These are phyloP conservation scores for Lactarius sanguifluus DNA, from an alignment of 768 basidiomycete genomes.

Conservation along the genomic window DNA sequence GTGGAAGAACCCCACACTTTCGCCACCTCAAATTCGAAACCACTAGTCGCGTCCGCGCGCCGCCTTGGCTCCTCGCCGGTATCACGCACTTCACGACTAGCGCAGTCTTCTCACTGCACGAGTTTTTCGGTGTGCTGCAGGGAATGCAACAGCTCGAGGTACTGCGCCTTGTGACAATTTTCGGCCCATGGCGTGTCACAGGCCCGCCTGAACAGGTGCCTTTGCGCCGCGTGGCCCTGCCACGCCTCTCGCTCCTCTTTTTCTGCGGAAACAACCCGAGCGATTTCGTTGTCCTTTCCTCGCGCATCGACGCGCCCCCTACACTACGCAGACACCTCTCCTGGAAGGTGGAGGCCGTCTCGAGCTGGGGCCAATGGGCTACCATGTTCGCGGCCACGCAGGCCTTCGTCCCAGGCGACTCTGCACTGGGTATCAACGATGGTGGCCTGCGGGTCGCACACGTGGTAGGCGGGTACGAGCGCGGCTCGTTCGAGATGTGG, in stretches of 20 bases:
- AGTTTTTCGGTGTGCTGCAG: constrained; percentile 4
- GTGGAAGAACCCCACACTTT: constrained; percentile 8
- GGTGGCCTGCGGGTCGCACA: constrained; percentile 7
- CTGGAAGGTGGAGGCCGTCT: constrained; percentile 6
- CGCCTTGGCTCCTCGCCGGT: constrained; percentile 16
- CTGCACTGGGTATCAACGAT: not conserved
- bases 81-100: constrained; percentile 19
- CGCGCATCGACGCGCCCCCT: constrained; percentile 8
- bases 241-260: constrained; percentile 9
- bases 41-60: constrained; percentile 8
- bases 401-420: constrained; percentile 14
- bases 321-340: constrained; percentile 20
- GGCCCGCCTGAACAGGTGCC: not conserved
- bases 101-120: not conserved
- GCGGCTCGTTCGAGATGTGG: constrained; percentile 5
- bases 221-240: not conserved
- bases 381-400: not conserved
- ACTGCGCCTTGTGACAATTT: constrained; percentile 13
- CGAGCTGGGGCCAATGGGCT: constrained; percentile 11
- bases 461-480: constrained; percentile 1
- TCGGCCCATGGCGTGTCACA: not conserved
- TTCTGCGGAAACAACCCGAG: constrained; percentile 15
- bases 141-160: constrained; percentile 17
- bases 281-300: not conserved
- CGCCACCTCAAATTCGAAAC: constrained; percentile 6